Evolutionary conservation across 2,329 filamentous ascomycete genomes (phyloP).

Genomic region (Alternaria alternata): DNA sequence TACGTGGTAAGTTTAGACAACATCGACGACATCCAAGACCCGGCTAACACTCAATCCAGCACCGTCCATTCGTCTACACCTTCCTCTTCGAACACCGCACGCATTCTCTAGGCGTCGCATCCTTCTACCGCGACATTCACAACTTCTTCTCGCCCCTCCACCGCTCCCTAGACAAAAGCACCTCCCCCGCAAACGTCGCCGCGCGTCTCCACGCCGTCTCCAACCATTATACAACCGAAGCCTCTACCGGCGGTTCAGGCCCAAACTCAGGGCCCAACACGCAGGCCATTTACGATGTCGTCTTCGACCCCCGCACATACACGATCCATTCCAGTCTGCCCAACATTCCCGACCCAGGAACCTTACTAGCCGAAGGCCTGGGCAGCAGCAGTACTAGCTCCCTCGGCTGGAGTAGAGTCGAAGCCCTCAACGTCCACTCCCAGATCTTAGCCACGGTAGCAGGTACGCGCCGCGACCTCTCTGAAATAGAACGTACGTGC

Average conservation of each 20-base stretch:
- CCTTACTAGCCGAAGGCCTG: conserved; percentile 51
- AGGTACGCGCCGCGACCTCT: conserved; percentile 55
- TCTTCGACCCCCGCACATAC: conserved; percentile 66
- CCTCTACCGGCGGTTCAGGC: conserved; percentile 40
- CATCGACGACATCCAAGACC: no score
- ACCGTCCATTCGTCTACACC: conserved; percentile 78
- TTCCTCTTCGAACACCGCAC: conserved; percentile 74
- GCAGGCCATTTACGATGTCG: conserved; percentile 65
- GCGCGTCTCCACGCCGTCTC: conserved; percentile 52
- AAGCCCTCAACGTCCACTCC: conserved; percentile 68
- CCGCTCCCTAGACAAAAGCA: conserved; percentile 54
- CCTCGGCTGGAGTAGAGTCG: conserved; percentile 61
- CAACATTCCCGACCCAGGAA: conserved; percentile 66
- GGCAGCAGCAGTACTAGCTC: conserved; percentile 15
- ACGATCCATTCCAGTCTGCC: conserved; percentile 69
- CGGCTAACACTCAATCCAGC: conserved; percentile 30
- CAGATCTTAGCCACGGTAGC: conserved; percentile 65
- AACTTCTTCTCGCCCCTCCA: conserved; percentile 60
- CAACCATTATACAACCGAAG: conserved; percentile 46
- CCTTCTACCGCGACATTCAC: conserved; percentile 61
- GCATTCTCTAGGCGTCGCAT: conserved; percentile 57
- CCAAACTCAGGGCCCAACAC: conserved; percentile 43
- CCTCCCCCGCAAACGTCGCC: conserved; percentile 52
- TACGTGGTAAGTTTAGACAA: conserved; percentile 62
- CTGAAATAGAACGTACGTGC: conserved; percentile 66